Evolutionary conservation across 805 yeast genomes (phyloP), one percentile per base, ranked within the genome.

Genomic region (Pichia heedii): DNA sequence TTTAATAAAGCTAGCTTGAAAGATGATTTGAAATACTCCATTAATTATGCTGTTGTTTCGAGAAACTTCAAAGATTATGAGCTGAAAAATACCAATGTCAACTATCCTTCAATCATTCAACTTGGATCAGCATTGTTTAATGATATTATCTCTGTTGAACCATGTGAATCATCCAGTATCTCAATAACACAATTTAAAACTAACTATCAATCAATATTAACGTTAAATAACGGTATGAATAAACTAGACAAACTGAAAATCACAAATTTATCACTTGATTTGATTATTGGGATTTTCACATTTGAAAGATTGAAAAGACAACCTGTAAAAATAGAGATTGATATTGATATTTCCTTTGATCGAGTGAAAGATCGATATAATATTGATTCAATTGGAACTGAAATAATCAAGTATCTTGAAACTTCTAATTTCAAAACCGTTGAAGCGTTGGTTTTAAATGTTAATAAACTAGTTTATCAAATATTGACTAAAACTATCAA

Each of bases 221-320:
- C 11, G 2, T 24, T 24, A 24, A 24, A 24, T 2, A 5, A 24
- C 11, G 26, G 11, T 24, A n/a, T n/a, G 27, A 24, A 24, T 24
- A 11, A 24, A 8, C 10, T 24, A 11, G 39, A 33, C 40, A 19
- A 36, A 3, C 12, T 47, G 32, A 7, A 16, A 19, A 30, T 51
- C 16, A 3, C 36, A 5, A 39, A 43, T 34, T 11, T 45, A 9
- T 33, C 43, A 10, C 9, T 49, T 3, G 39, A 40, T 40, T 81
- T 96, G 0, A 69, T 89, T n/a, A 84, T 93, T 51, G 99, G 98
- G 5, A 93, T 93, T 8, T 90, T 88, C 66, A 82, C 88, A 2
- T 85, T 88, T 63, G 99, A 93, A 60, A 70, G 98, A 46, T 61
- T 81, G 20, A 81, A 82, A 54, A 79, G 75, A 52, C 99, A 93